Percentiles rank a stretch among this genome's conserved stretches.
phyloP scores from a whole-genome alignment of 306 rosid genomes.

The Delonix regia region DNA sequence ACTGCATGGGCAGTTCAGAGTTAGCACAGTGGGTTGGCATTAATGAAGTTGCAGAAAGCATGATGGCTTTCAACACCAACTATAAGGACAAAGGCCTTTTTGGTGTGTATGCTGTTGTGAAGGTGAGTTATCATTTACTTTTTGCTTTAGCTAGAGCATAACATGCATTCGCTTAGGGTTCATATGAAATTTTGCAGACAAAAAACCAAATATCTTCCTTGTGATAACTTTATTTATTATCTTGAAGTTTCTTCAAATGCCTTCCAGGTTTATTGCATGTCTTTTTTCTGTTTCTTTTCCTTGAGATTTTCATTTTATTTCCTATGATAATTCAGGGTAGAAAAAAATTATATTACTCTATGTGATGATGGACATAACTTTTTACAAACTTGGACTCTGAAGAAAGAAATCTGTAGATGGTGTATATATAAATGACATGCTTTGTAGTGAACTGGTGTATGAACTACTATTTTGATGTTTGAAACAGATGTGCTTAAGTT shows the following conservation, averaged over 20 bases:
- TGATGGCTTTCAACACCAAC: conserved; percentile 95
- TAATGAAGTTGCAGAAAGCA: conserved; percentile 82
- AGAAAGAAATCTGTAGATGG: not conserved
- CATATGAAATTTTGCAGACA: not conserved
- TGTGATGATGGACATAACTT: not conserved
- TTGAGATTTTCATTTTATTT: not conserved
- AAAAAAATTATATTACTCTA: no score
- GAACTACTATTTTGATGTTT: conserved; percentile 14
- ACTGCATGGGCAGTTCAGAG: conserved; percentile 63
- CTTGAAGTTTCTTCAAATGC: not conserved
- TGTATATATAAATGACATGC: not conserved
- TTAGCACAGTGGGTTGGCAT: conserved; percentile 77
- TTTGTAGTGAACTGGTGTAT: not conserved
- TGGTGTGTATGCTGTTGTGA: conserved; percentile 86
- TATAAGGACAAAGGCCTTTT: conserved; percentile 92
- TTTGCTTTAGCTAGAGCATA: not conserved
- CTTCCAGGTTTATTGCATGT: not conserved
- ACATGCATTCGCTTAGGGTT: not conserved
- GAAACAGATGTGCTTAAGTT: conserved; percentile 17
- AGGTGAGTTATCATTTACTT: conserved; percentile 46
- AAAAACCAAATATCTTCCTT: not conserved
- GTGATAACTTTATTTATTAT: not conserved
- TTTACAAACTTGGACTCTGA: not conserved
- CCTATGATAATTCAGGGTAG: not conserved
- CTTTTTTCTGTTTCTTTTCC: not conserved